Conservation (phyloP, 805 yeast genomes). For the Candida coquimbonensis region DNA sequence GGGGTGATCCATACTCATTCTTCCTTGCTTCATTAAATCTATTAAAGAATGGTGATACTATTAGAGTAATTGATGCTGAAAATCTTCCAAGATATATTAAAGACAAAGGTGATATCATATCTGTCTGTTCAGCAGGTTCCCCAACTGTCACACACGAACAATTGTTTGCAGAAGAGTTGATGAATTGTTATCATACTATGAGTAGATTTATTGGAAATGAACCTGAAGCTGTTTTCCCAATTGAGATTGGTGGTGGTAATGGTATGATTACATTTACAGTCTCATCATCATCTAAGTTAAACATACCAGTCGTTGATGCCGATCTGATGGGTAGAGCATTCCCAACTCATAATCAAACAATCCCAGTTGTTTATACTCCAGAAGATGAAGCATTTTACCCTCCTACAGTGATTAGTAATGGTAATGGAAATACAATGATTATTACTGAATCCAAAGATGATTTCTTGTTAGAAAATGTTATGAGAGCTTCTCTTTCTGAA, state of each 20-base stretch:
- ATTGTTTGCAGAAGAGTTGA: slow-evolving; percentile 29
- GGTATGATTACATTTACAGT: slow-evolving; percentile 27
- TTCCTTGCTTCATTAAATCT: slow-evolving; percentile 29
- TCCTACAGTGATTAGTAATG: slow-evolving; percentile 28
- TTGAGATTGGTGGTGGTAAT: slow-evolving; percentile 41
- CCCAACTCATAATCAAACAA: slow-evolving; percentile 28
- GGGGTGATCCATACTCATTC: slow-evolving; percentile 39
- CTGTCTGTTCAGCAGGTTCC: slow-evolving; percentile 25
- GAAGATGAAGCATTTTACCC: slow-evolving; percentile 19
- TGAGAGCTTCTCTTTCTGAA: slow-evolving; percentile 37
- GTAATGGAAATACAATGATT: slow-evolving; percentile 32
- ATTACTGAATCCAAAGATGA: slow-evolving; percentile 27
- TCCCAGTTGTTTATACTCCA: slow-evolving; percentile 18
- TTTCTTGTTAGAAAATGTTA: slow-evolving; percentile 27
- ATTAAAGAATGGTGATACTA: slow-evolving; percentile 28
- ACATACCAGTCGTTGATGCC: slow-evolving; percentile 30
- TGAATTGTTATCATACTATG: slow-evolving; percentile 21
- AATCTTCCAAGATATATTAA: slow-evolving; percentile 7
- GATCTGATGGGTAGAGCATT: slow-evolving; percentile 31
- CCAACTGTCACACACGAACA: slow-evolving; percentile 23
- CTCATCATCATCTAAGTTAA: slow-evolving; percentile 11
- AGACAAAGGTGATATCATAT: slow-evolving; percentile 23
- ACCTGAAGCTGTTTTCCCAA: slow-evolving; percentile 30
- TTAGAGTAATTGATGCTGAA: slow-evolving; percentile 28
- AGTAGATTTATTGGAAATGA: slow-evolving; percentile 23